Conservation (phyloP, 2,329 filamentous ascomycete genomes). For the Pseudohalonectria lignicola region DNA sequence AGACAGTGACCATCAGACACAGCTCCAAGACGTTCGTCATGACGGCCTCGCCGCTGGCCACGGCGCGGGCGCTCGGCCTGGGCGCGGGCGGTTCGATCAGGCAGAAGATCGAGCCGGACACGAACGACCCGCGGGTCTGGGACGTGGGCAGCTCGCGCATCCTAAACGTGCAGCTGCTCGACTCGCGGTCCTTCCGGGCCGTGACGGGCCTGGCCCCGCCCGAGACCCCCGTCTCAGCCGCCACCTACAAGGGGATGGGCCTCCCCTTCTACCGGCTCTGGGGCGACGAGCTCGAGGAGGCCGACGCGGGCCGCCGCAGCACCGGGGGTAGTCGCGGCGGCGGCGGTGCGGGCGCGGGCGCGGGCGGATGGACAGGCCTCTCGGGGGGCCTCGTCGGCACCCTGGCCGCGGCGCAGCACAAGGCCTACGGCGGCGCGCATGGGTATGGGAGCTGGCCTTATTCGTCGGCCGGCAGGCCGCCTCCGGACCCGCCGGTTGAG, state of each 20-base stretch:
- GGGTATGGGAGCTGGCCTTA: too few species aligned
- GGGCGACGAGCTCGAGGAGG: not conserved
- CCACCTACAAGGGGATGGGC: not conserved
- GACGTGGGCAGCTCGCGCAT: not conserved
- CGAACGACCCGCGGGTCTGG: not conserved
- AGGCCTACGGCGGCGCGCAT: too few species aligned
- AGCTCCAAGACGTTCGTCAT: too few species aligned
- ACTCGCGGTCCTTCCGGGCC: not conserved
- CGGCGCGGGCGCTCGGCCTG: not conserved
- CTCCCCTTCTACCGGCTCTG: not conserved
- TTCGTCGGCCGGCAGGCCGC: too few species aligned
- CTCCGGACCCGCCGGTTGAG: too few species aligned
- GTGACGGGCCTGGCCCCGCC: conserved; percentile 1
- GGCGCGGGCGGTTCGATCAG: not conserved
- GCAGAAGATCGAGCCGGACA: conserved; percentile 1
- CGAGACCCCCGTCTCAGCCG: not conserved
- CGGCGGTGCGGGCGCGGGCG: not conserved
- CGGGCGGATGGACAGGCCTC: not conserved
- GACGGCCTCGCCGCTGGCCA: not conserved
- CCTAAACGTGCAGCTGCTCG: conserved; percentile 2
- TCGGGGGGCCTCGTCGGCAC: not conserved
- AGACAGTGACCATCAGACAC: not conserved
- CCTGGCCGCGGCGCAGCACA: not conserved
- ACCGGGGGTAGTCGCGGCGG: too few species aligned
- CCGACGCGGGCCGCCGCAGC: too few species aligned